Percentiles rank a stretch among this genome's conserved stretches.
Conservation (phyloP, 1,139 yeast genomes). For the Hanseniaspora gamundiae region DNA sequence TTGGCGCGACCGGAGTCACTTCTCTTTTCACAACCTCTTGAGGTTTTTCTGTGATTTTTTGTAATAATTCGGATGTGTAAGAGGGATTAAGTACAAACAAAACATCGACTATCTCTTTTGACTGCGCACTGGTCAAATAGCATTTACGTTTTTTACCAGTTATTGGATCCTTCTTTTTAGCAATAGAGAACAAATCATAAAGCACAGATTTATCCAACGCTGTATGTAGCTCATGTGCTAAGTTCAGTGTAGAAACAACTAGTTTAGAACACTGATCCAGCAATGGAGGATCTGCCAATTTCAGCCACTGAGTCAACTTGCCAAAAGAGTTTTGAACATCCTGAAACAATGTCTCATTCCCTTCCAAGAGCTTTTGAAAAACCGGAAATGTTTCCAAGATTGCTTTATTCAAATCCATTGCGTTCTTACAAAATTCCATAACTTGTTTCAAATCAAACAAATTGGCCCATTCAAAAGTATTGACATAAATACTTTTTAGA, state of each 20-base stretch:
- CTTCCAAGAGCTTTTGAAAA: conserved; percentile 30
- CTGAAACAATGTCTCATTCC: conserved; percentile 1
- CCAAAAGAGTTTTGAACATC: conserved; percentile 30
- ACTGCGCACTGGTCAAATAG: conserved; percentile 5
- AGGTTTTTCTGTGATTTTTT: conserved; percentile 2
- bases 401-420: conserved; percentile 63
- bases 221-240: conserved; percentile 34
- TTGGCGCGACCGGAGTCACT: background rate
- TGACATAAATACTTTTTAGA: conserved; percentile 52
- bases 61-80: conserved; percentile 3
- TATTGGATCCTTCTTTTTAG: conserved; percentile 7
- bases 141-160: conserved; percentile 6
- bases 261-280: conserved; percentile 63
- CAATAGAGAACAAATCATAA: conserved; percentile 6
- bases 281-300: conserved; percentile 67
- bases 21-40: background rate
- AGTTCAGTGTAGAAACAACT: conserved; percentile 53
- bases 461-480: conserved; percentile 65
- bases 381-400: conserved; percentile 51
- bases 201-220: conserved; percentile 3
- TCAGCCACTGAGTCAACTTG: conserved; percentile 63
- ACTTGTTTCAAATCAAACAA: conserved; percentile 44
- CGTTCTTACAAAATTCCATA: conserved; percentile 77
- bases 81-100: conserved; percentile 4
- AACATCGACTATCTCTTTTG: conserved; percentile 4